phyloP scores from a whole-genome alignment of 2,329 filamentous ascomycete genomes.

The Penicillium sp. region DNA sequence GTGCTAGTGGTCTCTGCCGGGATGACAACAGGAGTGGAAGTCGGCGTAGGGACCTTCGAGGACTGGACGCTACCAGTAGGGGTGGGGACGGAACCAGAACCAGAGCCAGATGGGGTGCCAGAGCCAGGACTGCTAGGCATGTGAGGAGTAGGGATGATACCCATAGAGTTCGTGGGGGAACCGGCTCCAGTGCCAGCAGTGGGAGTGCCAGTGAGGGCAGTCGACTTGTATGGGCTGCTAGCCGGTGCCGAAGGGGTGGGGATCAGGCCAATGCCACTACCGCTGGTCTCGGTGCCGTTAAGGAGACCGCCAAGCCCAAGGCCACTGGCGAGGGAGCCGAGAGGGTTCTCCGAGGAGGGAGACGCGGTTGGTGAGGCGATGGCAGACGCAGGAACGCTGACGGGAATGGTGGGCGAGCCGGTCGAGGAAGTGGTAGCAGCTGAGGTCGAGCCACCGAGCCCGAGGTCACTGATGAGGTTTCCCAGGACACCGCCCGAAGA shows the following conservation, averaged over 20 bases:
- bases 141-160: conserved; percentile 19
- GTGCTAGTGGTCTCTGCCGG: conserved; percentile 29
- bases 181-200: conserved; percentile 6
- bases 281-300: conserved; percentile 2
- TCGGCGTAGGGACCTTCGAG: conserved; percentile 6
- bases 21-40: conserved; percentile 15
- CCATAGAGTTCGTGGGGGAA: conserved; percentile 13
- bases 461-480: not conserved
- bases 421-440: conserved; percentile 2
- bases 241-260: conserved; percentile 10
- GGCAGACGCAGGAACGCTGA: conserved; percentile 25
- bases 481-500: not conserved
- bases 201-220: conserved; percentile 12
- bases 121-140: conserved; percentile 10
- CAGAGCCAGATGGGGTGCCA: not conserved
- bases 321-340: conserved; percentile 12
- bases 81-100: conserved; percentile 8
- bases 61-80: conserved; percentile 10
- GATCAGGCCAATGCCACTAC: conserved; percentile 20
- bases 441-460: conserved; percentile 1
- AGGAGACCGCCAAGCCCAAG: conserved; percentile 12
- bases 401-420: conserved; percentile 22
- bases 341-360: conserved; percentile 3
- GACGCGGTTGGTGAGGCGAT: conserved; percentile 10
- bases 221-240: conserved; percentile 9